A percentile compares a stretch with the other conserved stretches of the same genome.
phyloP scores from a whole-genome alignment of 2,329 filamentous ascomycete genomes.

The Juglanconis oblonga region DNA sequence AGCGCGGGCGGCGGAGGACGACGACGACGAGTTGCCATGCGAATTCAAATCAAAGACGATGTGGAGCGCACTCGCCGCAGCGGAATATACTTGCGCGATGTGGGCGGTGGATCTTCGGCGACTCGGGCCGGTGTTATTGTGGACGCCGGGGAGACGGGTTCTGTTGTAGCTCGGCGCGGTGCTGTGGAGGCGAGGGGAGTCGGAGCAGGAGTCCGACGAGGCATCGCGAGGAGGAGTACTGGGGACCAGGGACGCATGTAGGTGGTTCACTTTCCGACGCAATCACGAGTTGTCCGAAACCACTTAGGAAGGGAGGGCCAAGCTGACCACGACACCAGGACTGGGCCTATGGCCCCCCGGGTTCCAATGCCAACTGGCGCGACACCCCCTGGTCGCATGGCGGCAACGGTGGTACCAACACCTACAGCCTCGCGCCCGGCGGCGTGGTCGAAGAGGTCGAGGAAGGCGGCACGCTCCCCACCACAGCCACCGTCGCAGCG shows the following conservation, averaged over 20 bases:
- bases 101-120: conserved; percentile 10
- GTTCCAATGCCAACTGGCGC: conserved; percentile 2
- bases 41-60: background rate
- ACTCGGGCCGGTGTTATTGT: background rate
- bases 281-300: background rate
- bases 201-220: conserved; percentile 3
- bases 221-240: conserved; percentile 14
- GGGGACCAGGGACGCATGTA: conserved; percentile 6
- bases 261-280: background rate
- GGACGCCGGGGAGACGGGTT: background rate
- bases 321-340: background rate
- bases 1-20: background rate
- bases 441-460: conserved; percentile 6
- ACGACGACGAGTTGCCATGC: background rate
- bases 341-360: conserved; percentile 4
- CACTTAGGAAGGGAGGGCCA: too few relatives aligned
- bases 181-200: background rate
- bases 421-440: background rate
- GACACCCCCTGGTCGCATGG: background rate
- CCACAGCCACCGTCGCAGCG: background rate
- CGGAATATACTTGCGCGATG: conserved; percentile 7
- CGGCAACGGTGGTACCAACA: background rate
- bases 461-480: conserved; percentile 4
- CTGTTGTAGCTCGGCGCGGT: background rate
- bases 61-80: background rate